Evolutionary conservation across 2,329 filamentous ascomycete species (phyloP).

Genomic region (Fusarium euwallaceae): DNA sequence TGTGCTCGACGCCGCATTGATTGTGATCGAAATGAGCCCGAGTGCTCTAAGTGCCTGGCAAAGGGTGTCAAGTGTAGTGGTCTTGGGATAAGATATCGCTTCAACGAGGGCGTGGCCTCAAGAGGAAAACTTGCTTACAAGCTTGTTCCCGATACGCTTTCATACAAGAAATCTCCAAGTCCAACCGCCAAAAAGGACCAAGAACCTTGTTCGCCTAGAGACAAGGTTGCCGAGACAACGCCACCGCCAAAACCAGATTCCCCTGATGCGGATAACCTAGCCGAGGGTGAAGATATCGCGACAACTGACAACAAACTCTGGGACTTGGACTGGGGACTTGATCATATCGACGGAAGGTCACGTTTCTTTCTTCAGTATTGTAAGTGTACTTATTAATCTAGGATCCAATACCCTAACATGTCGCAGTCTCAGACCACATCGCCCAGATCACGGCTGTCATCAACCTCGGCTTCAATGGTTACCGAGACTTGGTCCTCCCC

Average conservation of each 20-base stretch:
- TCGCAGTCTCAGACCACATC: conserved; percentile 15
- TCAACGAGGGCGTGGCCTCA: conserved; percentile 21
- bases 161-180: conserved; percentile 8
- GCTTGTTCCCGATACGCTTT: conserved; percentile 12
- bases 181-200: background rate
- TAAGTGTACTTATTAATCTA: background rate
- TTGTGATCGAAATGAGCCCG: conserved; percentile 15
- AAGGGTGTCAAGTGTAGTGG: conserved; percentile 12
- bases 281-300: background rate
- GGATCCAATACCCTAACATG: background rate
- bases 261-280: background rate
- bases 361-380: conserved; percentile 23
- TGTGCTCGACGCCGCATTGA: conserved; percentile 22
- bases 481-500: conserved; percentile 22
- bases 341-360: conserved; percentile 15
- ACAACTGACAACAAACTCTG: background rate
- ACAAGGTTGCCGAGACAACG: background rate
- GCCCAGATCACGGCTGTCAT: conserved; percentile 22
- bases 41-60: conserved; percentile 6
- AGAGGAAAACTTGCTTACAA: conserved; percentile 21
- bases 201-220: background rate
- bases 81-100: conserved; percentile 17
- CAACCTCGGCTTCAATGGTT: conserved; percentile 22
- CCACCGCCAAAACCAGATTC: background rate
- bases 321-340: conserved; percentile 8